Conservation (phyloP, 2,329 filamentous ascomycete genomes). For the Hypocreales sp. region DNA sequence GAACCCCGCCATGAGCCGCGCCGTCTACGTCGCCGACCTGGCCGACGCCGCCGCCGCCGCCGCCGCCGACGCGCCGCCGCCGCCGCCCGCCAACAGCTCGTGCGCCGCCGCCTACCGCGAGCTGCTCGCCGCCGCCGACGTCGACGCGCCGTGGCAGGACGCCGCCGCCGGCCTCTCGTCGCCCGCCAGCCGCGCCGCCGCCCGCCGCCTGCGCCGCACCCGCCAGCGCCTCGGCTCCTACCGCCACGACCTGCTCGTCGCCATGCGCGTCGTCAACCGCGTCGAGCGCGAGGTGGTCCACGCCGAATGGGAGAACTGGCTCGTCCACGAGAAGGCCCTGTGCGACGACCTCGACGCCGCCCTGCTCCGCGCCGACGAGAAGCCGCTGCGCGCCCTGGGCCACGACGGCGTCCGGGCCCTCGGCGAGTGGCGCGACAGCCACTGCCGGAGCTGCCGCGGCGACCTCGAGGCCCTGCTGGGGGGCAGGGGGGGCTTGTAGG, state of each 20-base stretch:
- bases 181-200: slow-evolving; percentile 34
- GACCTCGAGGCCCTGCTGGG: slow-evolving; percentile 26
- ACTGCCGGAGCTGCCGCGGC: slow-evolving; percentile 39
- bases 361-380: slow-evolving; percentile 19
- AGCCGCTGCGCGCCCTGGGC: slow-evolving; percentile 14
- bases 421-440: slow-evolving; percentile 32
- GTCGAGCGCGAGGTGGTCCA: slow-evolving; percentile 76
- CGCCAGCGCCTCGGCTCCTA: slow-evolving; percentile 71
- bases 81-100: slow-evolving; percentile 34
- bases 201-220: slow-evolving; percentile 58
- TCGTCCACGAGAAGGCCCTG: slow-evolving; percentile 59
- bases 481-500: too few species aligned
- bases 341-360: slow-evolving; percentile 48
- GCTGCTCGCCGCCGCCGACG: slow-evolving; percentile 40
- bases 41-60: slow-evolving; percentile 44
- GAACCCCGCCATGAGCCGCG: slow-evolving; percentile 66
- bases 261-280: slow-evolving; percentile 76
- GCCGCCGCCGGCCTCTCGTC: slow-evolving; percentile 31
- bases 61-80: slow-evolving; percentile 13
- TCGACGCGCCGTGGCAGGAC: slow-evolving; percentile 40
- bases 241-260: slow-evolving; percentile 79
- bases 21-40: slow-evolving; percentile 71
- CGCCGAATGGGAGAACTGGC: slow-evolving; percentile 89
- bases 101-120: slow-evolving; percentile 46
- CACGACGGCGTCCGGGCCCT: slow-evolving; percentile 20